These are phyloP conservation scores for Linnemannia elongata DNA, from an alignment of 192 early-diverging fungal species.

Conservation along the genomic window DNA sequence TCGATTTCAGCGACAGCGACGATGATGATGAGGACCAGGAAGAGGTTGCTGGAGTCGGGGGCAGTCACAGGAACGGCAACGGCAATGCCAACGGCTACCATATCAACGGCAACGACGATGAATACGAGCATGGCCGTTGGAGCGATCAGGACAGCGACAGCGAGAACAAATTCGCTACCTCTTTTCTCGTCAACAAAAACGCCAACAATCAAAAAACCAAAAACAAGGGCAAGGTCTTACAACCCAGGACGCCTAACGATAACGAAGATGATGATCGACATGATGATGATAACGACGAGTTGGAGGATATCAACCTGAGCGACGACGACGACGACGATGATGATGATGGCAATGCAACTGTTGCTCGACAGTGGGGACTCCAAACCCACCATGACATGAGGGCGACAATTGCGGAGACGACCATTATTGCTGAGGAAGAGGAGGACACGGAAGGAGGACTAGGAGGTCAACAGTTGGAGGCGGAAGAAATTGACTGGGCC, in stretches of 20 bases:
- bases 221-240: not conserved
- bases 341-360: not conserved
- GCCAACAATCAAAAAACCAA: not conserved
- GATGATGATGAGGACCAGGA: conserved; percentile 13
- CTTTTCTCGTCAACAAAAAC: not conserved
- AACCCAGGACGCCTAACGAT: not conserved
- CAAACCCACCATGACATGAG: not conserved
- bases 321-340: not conserved
- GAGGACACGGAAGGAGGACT: not conserved
- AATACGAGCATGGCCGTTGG: not conserved
- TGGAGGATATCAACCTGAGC: not conserved
- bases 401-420: not conserved
- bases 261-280: conserved; percentile 6
- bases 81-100: not conserved
- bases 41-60: too few relatives aligned
- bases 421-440: not conserved
- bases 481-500: conserved; percentile 40
- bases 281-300: not conserved
- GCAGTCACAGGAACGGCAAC: not conserved
- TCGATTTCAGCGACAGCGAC: conserved; percentile 29
- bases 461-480: not conserved
- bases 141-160: not conserved
- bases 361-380: not conserved
- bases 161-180: not conserved
- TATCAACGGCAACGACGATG: not conserved